Percentiles rank a stretch among this genome's conserved stretches.
Conservation (phyloP, 805 yeast species). For the Tetrapisispora taiwanensis region DNA sequence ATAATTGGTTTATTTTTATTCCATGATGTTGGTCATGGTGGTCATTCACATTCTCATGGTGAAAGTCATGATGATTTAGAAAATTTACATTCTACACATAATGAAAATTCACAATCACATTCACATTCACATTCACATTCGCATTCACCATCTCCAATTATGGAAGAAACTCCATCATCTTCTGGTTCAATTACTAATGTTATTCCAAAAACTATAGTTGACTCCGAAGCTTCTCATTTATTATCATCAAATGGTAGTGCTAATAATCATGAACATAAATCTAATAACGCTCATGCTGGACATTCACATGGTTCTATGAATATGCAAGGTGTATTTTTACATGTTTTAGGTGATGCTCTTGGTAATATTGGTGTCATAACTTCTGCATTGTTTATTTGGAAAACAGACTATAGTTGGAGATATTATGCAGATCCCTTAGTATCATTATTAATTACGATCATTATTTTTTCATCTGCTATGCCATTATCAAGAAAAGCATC, state of each 20-base stretch:
- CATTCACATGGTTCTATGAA: slow-evolving; percentile 53
- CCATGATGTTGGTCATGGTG: slow-evolving; percentile 62
- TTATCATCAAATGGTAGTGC: slow-evolving; percentile 7
- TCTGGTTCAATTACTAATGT: slow-evolving; percentile 14
- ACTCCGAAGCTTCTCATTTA: slow-evolving; percentile 32
- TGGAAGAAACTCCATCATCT: slow-evolving; percentile 4
- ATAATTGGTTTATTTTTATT: slow-evolving; percentile 74
- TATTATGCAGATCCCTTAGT: slow-evolving; percentile 78
- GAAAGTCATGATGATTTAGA: slow-evolving; percentile 6
- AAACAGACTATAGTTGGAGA: slow-evolving; percentile 81
- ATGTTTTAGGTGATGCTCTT: slow-evolving; percentile 90
- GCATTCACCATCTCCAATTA: neutral
- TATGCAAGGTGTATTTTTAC: slow-evolving; percentile 95
- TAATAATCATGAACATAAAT: neutral
- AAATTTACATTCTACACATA: slow-evolving; percentile 6
- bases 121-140: slow-evolving; percentile 15
- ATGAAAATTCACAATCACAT: neutral
- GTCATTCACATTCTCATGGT: slow-evolving; percentile 26
- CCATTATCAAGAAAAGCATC: slow-evolving; percentile 84
- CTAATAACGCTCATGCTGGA: neutral
- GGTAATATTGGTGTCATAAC: slow-evolving; percentile 90
- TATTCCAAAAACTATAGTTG: slow-evolving; percentile 22
- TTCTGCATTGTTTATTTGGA: slow-evolving; percentile 89
- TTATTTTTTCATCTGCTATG: slow-evolving; percentile 83
- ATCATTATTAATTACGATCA: slow-evolving; percentile 74